Evolutionary conservation across 495 filamentous ascomycete genomes (phyloP), one percentile per base, ranked within the genome.

Genomic region (Neurospora discreta): DNA sequence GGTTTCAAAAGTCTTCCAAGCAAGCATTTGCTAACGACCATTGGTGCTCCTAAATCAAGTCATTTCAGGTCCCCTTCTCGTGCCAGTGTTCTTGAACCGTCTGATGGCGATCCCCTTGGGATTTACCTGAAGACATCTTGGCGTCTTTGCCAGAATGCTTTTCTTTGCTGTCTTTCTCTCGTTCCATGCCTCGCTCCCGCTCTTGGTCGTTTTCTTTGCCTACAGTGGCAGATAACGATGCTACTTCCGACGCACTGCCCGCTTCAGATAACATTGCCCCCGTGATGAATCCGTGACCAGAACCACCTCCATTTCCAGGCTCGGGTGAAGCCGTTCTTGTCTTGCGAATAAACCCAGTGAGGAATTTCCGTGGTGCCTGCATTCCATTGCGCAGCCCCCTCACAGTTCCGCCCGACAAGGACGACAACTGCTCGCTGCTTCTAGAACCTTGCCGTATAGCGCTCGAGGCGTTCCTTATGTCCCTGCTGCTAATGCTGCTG

Each of bases 331-430:
- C 78, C 30, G 75, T 81, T 20, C 77, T 73, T 39, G 79, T 82
- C 74, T 82, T 83, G 38, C 80, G 75, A 39, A 85, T 83, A 39
- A 87, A 78, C 13, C 85, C 83, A 60, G 82, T 85, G 39, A 87
- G 76, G 68, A 87, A 85, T 71, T 81, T 82, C 6, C 83, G 77
- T 40, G 82, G 77, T 8, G 30, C 26, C 42, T 84, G 80, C 52
- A 82, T 80, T 20, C 76, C 81, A 65, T 78, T 80, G 70, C 80
- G 73, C 69, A 82, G 33, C 65, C 78, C 77, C 36, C 81, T 80
- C 69, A 83, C 80, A n/a, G 81, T 81, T 18, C 75, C 78, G 18
- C 75, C 75, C 75, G 13, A 41, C 68, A 18, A 69, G 68, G 68
- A 72, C 79, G 77, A 77, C 38, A 77, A 58, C 36, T 65, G 52